phyloP scores from a whole-genome alignment of 2,329 filamentous ascomycete genomes.

The Alternaria ethzedia region DNA sequence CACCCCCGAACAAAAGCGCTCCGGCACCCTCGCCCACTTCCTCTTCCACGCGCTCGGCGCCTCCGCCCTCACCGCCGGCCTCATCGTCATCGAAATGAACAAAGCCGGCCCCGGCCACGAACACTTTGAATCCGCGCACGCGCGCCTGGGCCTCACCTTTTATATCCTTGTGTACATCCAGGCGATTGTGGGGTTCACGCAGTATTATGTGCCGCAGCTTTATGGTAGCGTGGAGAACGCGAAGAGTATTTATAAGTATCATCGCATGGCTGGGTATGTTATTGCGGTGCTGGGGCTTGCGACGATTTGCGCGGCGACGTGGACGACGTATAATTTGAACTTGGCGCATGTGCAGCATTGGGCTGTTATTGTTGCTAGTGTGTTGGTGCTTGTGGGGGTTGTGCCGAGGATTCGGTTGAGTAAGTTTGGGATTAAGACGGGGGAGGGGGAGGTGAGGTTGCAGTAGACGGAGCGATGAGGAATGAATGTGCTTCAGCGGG shows the following conservation, averaged over 20 bases:
- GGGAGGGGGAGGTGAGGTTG: constrained; percentile 9
- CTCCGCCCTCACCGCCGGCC: constrained; percentile 66
- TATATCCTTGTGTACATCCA: constrained; percentile 75
- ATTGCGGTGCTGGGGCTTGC: constrained; percentile 73
- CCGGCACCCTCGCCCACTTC: constrained; percentile 70
- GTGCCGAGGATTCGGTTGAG: constrained; percentile 79
- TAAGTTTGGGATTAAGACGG: constrained; percentile 70
- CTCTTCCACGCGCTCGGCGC: constrained; percentile 71
- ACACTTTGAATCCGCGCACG: constrained; percentile 84
- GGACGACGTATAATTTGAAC: constrained; percentile 75
- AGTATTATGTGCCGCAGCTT: constrained; percentile 75
- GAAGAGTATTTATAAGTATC: constrained; percentile 88
- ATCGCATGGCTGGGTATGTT: constrained; percentile 78
- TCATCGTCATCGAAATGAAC: constrained; percentile 80
- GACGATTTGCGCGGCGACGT: constrained; percentile 76
- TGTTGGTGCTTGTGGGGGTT: constrained; percentile 73
- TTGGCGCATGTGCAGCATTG: constrained; percentile 77
- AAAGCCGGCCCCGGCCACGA: constrained; percentile 71
- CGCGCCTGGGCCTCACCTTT: constrained; percentile 79
- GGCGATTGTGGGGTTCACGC: constrained; percentile 78
- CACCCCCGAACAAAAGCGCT: constrained; percentile 73
- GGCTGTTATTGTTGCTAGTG: constrained; percentile 70
- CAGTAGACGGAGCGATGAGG: neutral
- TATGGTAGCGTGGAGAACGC: constrained; percentile 82
- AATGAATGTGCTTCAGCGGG: neutral